Percentiles rank a stretch among this genome's conserved stretches.
Conservation (phyloP, 257 asterid species). For the Nyctanthes arbortristis region DNA sequence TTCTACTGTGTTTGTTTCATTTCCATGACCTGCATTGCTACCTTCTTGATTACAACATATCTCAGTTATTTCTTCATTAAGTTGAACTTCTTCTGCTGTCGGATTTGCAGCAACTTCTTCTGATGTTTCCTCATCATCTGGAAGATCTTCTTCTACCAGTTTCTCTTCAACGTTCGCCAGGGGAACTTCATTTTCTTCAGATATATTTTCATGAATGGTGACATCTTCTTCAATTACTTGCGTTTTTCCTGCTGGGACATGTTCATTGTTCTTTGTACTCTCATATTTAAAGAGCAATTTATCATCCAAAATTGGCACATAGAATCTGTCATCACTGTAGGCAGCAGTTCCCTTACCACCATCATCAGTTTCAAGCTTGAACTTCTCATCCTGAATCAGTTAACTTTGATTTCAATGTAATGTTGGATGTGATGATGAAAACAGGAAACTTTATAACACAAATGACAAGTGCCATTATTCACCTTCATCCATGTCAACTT, state of each 20-base stretch:
- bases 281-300: neutral
- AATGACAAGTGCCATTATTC: no score
- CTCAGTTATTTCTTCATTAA: slow-evolving; percentile 6
- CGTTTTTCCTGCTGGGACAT: neutral
- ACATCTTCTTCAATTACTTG: slow-evolving; percentile 6
- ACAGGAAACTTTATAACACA: no score
- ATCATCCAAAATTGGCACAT: slow-evolving; percentile 11
- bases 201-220: neutral
- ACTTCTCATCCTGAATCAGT: slow-evolving; percentile 44
- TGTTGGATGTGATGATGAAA: neutral
- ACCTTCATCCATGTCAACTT: no score
- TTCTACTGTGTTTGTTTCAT: slow-evolving; percentile 11
- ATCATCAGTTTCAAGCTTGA: slow-evolving; percentile 15
- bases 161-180: slow-evolving; percentile 18
- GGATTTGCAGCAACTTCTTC: slow-evolving; percentile 1
- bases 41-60: slow-evolving; percentile 15
- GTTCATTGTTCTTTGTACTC: neutral
- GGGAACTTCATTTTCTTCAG: slow-evolving; percentile 2
- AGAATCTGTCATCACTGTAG: slow-evolving; percentile 1
- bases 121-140: slow-evolving; percentile 15
- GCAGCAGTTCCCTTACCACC: slow-evolving; percentile 15
- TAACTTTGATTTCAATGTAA: slow-evolving; percentile 1
- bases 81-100: neutral
- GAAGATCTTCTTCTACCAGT: slow-evolving; percentile 16
- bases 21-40: slow-evolving; percentile 15